Percentiles rank a stretch among this genome's conserved stretches.
Evolutionary conservation across 2,329 filamentous ascomycete genomes (phyloP).

Genomic region (Aspergillus felis): DNA sequence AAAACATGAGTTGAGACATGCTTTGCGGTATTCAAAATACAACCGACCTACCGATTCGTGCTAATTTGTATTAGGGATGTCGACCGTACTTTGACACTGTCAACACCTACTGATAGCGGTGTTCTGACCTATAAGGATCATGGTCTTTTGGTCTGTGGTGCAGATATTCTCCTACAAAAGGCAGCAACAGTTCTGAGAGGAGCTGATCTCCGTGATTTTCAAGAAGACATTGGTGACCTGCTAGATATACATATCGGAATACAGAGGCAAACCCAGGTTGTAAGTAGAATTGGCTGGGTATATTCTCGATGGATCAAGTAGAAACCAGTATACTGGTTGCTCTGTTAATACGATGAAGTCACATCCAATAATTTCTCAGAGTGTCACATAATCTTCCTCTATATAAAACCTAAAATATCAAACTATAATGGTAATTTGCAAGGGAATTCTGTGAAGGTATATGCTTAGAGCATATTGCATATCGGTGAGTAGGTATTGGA

Average conservation of each 20-base stretch:
- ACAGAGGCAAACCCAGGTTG: slow-evolving; percentile 69
- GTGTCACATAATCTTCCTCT: background rate
- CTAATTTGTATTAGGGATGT: slow-evolving; percentile 57
- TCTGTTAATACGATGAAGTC: background rate
- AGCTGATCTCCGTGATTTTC: slow-evolving; percentile 75
- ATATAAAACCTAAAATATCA: background rate
- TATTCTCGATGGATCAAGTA: slow-evolving; percentile 69
- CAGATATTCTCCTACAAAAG: slow-evolving; percentile 72
- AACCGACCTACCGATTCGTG: background rate
- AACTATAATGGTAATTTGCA: background rate
- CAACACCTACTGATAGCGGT: slow-evolving; percentile 66
- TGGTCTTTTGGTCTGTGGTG: slow-evolving; percentile 83
- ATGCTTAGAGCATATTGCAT: background rate
- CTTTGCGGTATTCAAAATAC: slow-evolving; percentile 56
- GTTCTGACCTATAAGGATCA: slow-evolving; percentile 89
- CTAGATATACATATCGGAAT: slow-evolving; percentile 75
- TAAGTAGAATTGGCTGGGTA: slow-evolving; percentile 84
- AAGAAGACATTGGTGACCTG: slow-evolving; percentile 82
- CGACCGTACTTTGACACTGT: slow-evolving; percentile 70
- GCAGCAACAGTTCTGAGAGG: slow-evolving; percentile 66
- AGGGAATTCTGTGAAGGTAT: background rate
- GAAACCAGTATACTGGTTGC: background rate
- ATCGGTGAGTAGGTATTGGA: background rate
- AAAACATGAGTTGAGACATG: slow-evolving; percentile 67
- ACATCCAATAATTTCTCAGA: background rate